Percentiles rank a stretch among this genome's conserved stretches.
These are phyloP conservation scores for Chenopodium formosanum DNA, from an alignment of 148 eudicot species.

Conservation along the genomic window DNA sequence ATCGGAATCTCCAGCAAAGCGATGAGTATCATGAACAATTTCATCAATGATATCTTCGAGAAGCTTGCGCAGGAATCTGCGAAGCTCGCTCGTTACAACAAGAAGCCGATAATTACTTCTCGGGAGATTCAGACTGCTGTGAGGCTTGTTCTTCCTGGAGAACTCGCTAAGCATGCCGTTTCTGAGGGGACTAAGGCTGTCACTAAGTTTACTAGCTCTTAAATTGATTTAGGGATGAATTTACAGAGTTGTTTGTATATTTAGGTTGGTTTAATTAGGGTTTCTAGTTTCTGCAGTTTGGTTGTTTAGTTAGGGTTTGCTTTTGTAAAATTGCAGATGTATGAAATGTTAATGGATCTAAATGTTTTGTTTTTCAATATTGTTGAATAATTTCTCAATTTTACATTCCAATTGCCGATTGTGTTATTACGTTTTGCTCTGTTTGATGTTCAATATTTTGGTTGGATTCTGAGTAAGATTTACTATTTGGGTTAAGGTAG, in stretches of 20 bases:
- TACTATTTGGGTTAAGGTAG: no score
- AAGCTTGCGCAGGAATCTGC: constrained; percentile 48
- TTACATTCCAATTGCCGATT: no score
- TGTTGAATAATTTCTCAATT: constrained; percentile 9
- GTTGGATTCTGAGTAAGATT: no score
- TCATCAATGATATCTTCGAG: constrained; percentile 52
- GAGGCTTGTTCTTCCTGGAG: constrained; percentile 47
- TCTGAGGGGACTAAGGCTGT: constrained; percentile 52
- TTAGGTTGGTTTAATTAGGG: neutral
- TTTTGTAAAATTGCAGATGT: neutral
- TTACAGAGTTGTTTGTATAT: neutral
- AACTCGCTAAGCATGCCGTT: constrained; percentile 51
- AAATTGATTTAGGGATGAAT: neutral
- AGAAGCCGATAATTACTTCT: constrained; percentile 51
- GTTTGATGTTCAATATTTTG: no score
- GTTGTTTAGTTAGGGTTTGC: neutral
- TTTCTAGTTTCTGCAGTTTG: neutral
- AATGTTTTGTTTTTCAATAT: neutral
- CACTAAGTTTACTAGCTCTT: constrained; percentile 45
- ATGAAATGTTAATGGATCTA: neutral
- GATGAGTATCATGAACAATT: constrained; percentile 58
- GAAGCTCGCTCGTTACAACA: constrained; percentile 43
- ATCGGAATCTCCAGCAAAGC: constrained; percentile 62
- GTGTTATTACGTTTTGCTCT: no score
- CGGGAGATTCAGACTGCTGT: constrained; percentile 55